Evolutionary conservation across 106 monocot genomes (phyloP), one percentile per base, ranked within the genome.

Genomic region (Dioscorea dumetorum): DNA sequence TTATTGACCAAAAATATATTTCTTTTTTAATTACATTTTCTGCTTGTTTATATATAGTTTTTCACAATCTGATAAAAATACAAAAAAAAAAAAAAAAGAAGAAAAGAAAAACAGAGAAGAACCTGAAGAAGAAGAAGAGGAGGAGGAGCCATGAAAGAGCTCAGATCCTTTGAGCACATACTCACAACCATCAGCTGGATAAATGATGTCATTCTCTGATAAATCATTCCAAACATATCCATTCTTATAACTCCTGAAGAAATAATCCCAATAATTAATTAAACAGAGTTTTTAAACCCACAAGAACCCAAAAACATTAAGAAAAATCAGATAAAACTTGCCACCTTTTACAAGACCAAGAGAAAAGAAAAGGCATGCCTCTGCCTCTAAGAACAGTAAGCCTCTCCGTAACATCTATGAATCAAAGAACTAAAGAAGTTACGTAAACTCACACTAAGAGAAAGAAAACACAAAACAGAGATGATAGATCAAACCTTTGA

Each of bases 211-310:
- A 71, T 85, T 83, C 72, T 90, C 90, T 23, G 83, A 78, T 52
- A 94, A 48, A 69, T 94, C 94, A 49, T 94, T 94, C 94, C 94
- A 94, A 35, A 94, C 94, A 51, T 90, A 94, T 11, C 94, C 94
- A 65, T 87, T 94, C 74, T 90, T 94, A 68, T 94, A 94, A 69
- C 78, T 81, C 85, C 94, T 94, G 20, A 1, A 20, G 11, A 66
- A 8, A 21, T 49, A 49, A 41, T 18, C 1, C n/a, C 21, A 66
- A 49, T 4, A 17, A 62, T 31, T 31, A 62, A 1, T 57, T 4
- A 22, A 49, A 28, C 28, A 28, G 28, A 28, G 28, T 28, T 28
- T 28, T 3, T 28, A 28, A 28, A 28, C 28, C 28, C 28, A 28
- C 2, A 28, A 28, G 2, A 28, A 28, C 28, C 28, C 28, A 28